Conservation (phyloP, 2,329 filamentous ascomycete genomes). For the Arthrobotrys sinensis region DNA sequence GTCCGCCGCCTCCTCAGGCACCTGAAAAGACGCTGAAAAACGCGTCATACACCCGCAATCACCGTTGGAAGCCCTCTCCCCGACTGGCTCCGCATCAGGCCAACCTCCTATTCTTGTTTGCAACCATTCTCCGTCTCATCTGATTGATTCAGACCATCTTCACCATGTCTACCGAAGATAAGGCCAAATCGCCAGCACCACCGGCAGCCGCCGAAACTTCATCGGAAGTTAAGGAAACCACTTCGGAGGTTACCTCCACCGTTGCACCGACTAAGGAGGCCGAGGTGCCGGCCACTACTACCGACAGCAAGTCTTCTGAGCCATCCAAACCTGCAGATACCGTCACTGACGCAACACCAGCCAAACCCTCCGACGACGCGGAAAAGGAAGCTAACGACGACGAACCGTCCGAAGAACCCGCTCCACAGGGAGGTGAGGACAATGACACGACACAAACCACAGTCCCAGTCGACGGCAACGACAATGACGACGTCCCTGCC, state of each 20-base stretch:
- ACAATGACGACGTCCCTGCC: slow-evolving; percentile 6
- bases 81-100: background rate
- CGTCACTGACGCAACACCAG: slow-evolving; percentile 29
- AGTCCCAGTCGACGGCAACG: slow-evolving; percentile 4
- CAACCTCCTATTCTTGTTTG: background rate
- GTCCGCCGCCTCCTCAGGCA: slow-evolving; percentile 39
- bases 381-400: slow-evolving; percentile 35
- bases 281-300: slow-evolving; percentile 51
- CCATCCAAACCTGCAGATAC: slow-evolving; percentile 38
- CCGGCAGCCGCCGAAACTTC: slow-evolving; percentile 53
- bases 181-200: slow-evolving; percentile 54
- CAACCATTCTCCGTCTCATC: slow-evolving; percentile 2
- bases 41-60: slow-evolving; percentile 52
- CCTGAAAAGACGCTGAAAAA: slow-evolving; percentile 56
- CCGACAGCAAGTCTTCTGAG: slow-evolving; percentile 48
- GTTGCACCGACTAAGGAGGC: slow-evolving; percentile 57
- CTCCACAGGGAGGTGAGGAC: slow-evolving; percentile 49
- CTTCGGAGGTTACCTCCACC: slow-evolving; percentile 60
- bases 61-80: slow-evolving; percentile 24
- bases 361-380: slow-evolving; percentile 59
- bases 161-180: slow-evolving; percentile 47
- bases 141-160: slow-evolving; percentile 17
- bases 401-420: slow-evolving; percentile 36
- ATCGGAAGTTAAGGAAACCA: slow-evolving; percentile 56
- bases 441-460: slow-evolving; percentile 57